A percentile compares a stretch with the other conserved stretches of the same genome.
phyloP scores from a whole-genome alignment of 2,329 filamentous ascomycete genomes.

The Pochonia chlamydosporia region DNA sequence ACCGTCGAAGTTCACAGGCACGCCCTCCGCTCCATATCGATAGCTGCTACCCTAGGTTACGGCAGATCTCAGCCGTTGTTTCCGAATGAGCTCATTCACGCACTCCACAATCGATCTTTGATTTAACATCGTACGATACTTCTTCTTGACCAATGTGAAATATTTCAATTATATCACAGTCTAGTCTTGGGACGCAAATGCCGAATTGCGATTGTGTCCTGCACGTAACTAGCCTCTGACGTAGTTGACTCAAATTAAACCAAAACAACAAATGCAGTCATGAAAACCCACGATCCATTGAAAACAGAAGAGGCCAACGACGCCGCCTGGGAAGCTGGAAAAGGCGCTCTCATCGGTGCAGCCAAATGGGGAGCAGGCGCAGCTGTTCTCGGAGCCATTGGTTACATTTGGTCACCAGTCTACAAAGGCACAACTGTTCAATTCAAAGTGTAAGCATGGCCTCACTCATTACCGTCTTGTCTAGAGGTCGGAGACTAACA shows the following conservation, averaged over 20 bases:
- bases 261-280: slow-evolving; percentile 16
- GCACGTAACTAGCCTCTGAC: neutral
- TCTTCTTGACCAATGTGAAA: neutral
- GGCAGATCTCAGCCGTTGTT: slow-evolving; percentile 1
- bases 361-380: slow-evolving; percentile 67
- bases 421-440: slow-evolving; percentile 69
- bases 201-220: neutral
- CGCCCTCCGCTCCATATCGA: neutral
- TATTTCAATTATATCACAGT: neutral
- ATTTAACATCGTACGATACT: neutral
- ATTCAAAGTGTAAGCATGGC: slow-evolving; percentile 61
- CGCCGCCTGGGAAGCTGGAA: slow-evolving; percentile 66
- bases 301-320: slow-evolving; percentile 61
- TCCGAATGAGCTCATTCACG: neutral
- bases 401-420: slow-evolving; percentile 60
- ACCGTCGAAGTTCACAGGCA: too few species aligned
- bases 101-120: neutral
- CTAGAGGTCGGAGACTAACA: neutral
- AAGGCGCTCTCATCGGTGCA: slow-evolving; percentile 61
- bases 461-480: neutral
- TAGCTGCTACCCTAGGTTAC: neutral
- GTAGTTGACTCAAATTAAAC: neutral
- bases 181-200: neutral
- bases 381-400: slow-evolving; percentile 55
- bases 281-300: slow-evolving; percentile 51